A percentile compares a stretch with the other conserved stretches of the same genome.
Conservation (phyloP, 768 basidiomycete genomes). For the Phylloporus sp. region DNA sequence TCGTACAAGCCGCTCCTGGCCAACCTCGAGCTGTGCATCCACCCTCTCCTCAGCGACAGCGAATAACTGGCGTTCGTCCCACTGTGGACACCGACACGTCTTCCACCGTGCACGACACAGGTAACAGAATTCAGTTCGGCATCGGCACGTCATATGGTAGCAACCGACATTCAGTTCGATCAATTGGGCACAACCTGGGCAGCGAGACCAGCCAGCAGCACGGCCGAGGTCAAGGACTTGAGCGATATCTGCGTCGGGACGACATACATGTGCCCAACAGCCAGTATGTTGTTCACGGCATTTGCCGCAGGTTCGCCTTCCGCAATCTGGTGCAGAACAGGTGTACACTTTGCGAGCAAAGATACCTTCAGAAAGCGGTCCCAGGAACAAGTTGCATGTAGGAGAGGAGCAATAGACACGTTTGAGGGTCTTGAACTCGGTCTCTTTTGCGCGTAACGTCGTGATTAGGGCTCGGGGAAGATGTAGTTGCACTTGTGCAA, state of each 20-base stretch:
- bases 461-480: conserved; percentile 17
- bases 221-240: conserved; percentile 26
- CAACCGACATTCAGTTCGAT: conserved; percentile 38
- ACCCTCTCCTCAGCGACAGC: conserved; percentile 45
- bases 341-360: conserved; percentile 22
- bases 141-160: conserved; percentile 40
- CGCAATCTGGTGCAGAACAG: conserved; percentile 20
- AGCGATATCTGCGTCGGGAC: conserved; percentile 21
- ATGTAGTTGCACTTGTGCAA: conserved; percentile 22
- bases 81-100: conserved; percentile 47
- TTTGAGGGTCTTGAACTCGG: conserved; percentile 32
- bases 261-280: conserved; percentile 24
- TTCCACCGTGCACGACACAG: conserved; percentile 43
- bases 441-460: conserved; percentile 23
- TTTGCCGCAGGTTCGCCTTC: conserved; percentile 20
- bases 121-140: conserved; percentile 40
- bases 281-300: conserved; percentile 25
- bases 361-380: conserved; percentile 23
- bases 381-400: conserved; percentile 36
- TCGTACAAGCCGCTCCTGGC: not conserved
- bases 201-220: conserved; percentile 35
- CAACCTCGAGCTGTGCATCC: conserved; percentile 31
- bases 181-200: conserved; percentile 38
- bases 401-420: conserved; percentile 38
- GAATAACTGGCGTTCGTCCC: conserved; percentile 50